phyloP scores from a whole-genome alignment of 164 flowering plant genomes.

The Nymphaea thermarum region DNA sequence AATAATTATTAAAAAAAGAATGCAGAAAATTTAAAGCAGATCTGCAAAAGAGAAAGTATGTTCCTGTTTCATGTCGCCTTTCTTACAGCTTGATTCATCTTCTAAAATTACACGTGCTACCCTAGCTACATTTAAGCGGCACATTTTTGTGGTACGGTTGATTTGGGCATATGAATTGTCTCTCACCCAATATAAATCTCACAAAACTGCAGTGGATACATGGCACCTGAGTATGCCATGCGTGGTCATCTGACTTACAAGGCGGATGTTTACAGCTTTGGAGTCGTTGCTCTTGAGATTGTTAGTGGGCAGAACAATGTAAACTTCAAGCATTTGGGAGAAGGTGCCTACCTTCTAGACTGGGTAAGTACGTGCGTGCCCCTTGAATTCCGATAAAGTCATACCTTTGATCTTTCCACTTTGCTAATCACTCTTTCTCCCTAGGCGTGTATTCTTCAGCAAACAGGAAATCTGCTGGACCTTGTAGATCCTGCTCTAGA shows the following conservation, averaged over 20 bases:
- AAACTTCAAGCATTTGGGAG: neutral
- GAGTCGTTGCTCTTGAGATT: slow-evolving; percentile 45
- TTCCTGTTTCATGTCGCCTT: no score
- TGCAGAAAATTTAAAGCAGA: no score
- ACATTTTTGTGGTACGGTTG: no score
- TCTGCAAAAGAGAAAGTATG: no score
- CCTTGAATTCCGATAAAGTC: neutral
- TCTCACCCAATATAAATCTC: neutral
- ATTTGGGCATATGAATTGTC: no score
- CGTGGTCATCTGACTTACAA: slow-evolving; percentile 43
- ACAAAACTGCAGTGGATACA: slow-evolving; percentile 37
- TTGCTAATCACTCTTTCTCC: neutral
- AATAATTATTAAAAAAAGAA: no score
- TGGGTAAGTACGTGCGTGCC: neutral
- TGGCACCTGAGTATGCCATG: slow-evolving; percentile 64
- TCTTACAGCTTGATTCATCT: no score
- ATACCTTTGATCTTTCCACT: neutral
- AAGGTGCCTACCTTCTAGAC: neutral
- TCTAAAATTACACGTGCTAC: no score
- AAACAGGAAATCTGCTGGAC: slow-evolving; percentile 18
- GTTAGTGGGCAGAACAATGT: slow-evolving; percentile 30
- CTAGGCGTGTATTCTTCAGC: slow-evolving; percentile 14
- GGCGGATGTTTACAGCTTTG: slow-evolving; percentile 60
- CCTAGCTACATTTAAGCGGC: no score
- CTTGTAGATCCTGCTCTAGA: slow-evolving; percentile 19